Evolutionary conservation across 208 protist genomes (phyloP), one percentile per base, ranked within the genome.

Genomic region (Leishmania turanica): DNA sequence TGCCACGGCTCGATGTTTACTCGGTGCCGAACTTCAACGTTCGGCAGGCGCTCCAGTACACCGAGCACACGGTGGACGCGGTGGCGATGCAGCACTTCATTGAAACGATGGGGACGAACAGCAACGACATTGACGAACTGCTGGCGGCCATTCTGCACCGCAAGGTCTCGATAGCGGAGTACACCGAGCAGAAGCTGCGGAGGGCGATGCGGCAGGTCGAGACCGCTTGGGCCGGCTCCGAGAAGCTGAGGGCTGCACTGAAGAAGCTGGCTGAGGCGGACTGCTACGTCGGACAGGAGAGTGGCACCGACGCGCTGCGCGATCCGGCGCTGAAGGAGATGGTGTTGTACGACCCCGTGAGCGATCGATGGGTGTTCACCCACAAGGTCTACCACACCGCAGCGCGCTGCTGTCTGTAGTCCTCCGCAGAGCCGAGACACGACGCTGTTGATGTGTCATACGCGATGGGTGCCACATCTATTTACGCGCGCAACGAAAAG

Each of bases 21-120:
- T 79, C 86, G 0, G 85, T 96, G 45, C 92, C 94, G 7, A 97
- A 93, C 77, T 96, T 97, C 65, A 91, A 79, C 71, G 53, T 81
- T 9, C 77, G 75, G 34, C 89, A 97, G 81, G 94, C 91, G 0
- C 88, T 96, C 31, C 85, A 88, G 75, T 97, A 95, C 84, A 95
- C 88, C 40, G 84, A 97, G 72, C 91, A 97, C 88, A 75, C 84
- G 6, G 88, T 96, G 31, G 94, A 97, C 68, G 90, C 94, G 1
- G 54, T 95, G 3, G 83, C 90, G 27, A 81, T 94, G 65, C 75
- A 78, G 42, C 86, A 96, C 82, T 96, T 95, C 65, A 77, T 93
- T 4, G 90, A 97, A 74, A 88, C 96, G 51, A 86, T 93, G 51
- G 94, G 94, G 24, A 97, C 93, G 31, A 95, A 95, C 86, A 91